Evolutionary conservation across 495 filamentous ascomycete genomes (phyloP).

Genomic region (Lasiosphaeris hirsuta): DNA sequence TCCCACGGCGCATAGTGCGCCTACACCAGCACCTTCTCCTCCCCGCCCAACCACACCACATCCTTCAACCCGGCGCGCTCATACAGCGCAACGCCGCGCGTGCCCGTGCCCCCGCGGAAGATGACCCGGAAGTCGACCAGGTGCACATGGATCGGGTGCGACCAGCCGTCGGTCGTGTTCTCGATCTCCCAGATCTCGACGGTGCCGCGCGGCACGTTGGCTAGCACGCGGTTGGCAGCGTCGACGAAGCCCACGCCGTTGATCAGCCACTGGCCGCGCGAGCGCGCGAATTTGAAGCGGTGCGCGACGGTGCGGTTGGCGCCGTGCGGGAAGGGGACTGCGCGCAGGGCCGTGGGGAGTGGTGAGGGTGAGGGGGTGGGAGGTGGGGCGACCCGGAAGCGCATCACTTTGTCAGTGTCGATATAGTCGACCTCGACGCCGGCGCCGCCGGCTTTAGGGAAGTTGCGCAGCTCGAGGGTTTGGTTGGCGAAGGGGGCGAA

Average conservation of each 20-base stretch:
- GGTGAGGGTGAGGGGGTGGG: slow-evolving; percentile 23
- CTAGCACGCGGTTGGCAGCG: slow-evolving; percentile 45
- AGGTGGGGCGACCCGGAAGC: slow-evolving; percentile 40
- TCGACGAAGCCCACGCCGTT: slow-evolving; percentile 49
- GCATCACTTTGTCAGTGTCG: slow-evolving; percentile 47
- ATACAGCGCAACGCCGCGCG: slow-evolving; percentile 38
- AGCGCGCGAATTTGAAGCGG: slow-evolving; percentile 44
- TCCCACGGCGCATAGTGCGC: slow-evolving; percentile 49
- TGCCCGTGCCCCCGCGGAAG: slow-evolving; percentile 34
- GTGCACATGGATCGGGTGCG: slow-evolving; percentile 55
- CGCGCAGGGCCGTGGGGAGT: neutral
- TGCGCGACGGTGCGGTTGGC: slow-evolving; percentile 30
- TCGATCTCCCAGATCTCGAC: slow-evolving; percentile 49
- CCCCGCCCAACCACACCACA: slow-evolving; percentile 41
- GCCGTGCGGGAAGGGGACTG: slow-evolving; percentile 12
- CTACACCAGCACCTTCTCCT: slow-evolving; percentile 44
- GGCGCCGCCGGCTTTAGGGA: slow-evolving; percentile 35
- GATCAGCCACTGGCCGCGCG: slow-evolving; percentile 39
- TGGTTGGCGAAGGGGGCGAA: slow-evolving; percentile 41
- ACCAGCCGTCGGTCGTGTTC: slow-evolving; percentile 41
- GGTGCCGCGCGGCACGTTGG: slow-evolving; percentile 39
- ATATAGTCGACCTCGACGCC: slow-evolving; percentile 41
- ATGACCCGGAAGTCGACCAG: slow-evolving; percentile 54
- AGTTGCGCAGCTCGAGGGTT: slow-evolving; percentile 45
- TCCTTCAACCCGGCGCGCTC: slow-evolving; percentile 49